Base-by-base conservation (phyloP, 148 eudicot genomes). In the Rhododendron vialii region DNA sequence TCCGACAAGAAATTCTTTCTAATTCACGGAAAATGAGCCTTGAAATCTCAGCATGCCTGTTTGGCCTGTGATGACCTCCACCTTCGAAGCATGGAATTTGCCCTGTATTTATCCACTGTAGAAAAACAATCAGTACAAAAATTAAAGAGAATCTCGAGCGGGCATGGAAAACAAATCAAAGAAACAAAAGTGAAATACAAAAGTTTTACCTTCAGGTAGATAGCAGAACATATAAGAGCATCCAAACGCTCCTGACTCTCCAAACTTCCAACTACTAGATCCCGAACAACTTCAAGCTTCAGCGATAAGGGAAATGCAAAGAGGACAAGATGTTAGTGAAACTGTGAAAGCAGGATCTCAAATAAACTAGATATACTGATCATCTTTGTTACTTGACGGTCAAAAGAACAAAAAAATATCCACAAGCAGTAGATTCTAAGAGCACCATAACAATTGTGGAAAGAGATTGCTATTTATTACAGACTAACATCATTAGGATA, bases 71-170 rank as follows among this genome's bases (percentile, higher is more conserved):
- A 89, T 97, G 99, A 81, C 98, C 98, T 85, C 99, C 99, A 89
- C 88, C 98, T 89, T 97, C 99, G 84, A 93, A 94, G 93, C 99
- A 97, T 63, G 96, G 92, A 85, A 97, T 93, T 91, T 97, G 98
- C 51, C 98, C 99, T 53, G 94, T 97, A 91, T 95, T 97, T 90
- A 97, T 95, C 99, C 99, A 95, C 99, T 97, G 91, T 90, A 92
- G 7, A 88, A 65, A 85, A 85, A 61, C 65, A 82, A 80, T 1
- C 28, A 80, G 22, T 20, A 22, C 86, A 33, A 12, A 67, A 24
- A 86, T 36, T 22, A 80, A 79, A 30, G 33, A 75, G 47, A 8
- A 41, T 36, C 55, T 71, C 1, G 81, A 45, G 79, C 83, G 67
- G 59, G 82, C 65, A 11, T 17, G 77, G 12, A 80, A 38, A 87